Percentiles rank a stretch among this genome's conserved stretches.
Conservation (phyloP, 441 rosid genomes). For the Euphorbia celastroides region DNA sequence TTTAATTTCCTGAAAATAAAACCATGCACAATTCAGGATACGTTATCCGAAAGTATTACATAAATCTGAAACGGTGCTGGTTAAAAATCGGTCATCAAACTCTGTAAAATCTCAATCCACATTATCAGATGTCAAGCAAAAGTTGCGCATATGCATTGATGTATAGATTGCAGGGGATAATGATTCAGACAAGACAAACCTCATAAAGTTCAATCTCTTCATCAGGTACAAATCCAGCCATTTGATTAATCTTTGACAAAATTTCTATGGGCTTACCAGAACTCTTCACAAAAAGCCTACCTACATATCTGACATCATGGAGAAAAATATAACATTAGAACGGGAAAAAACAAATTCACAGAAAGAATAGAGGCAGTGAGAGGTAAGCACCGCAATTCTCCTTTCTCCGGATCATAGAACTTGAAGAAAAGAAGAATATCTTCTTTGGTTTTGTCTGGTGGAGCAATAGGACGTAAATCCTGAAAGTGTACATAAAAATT, state of each 20-base stretch:
- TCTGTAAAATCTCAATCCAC: too few species aligned
- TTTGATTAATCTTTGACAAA: constrained; percentile 62
- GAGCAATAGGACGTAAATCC: constrained; percentile 59
- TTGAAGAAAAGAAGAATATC: constrained; percentile 89
- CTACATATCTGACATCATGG: constrained; percentile 58
- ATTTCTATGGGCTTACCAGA: constrained; percentile 74
- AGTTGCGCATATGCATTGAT: too few species aligned
- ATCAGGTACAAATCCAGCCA: constrained; percentile 87
- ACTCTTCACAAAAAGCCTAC: constrained; percentile 79
- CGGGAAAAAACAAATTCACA: constrained; percentile 5
- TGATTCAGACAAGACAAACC: constrained; percentile 32
- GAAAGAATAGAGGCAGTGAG: background rate
- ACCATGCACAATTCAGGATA: too few species aligned
- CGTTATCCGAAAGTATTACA: too few species aligned
- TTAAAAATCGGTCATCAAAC: too few species aligned
- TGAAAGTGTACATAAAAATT: too few species aligned
- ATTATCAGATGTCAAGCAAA: too few species aligned
- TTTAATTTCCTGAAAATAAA: constrained; percentile 75
- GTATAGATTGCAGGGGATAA: too few species aligned
- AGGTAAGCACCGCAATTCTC: constrained; percentile 78
- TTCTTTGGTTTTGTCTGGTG: constrained; percentile 55
- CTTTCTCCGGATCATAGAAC: constrained; percentile 73
- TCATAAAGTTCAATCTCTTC: constrained; percentile 84
- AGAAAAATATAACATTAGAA: constrained; percentile 13
- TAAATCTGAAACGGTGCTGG: too few species aligned